A percentile compares a stretch with the other conserved stretches of the same genome.
These are phyloP conservation scores for Edaphochlamys debaryana DNA, from an alignment of 139 green algal species.

Conservation along the genomic window DNA sequence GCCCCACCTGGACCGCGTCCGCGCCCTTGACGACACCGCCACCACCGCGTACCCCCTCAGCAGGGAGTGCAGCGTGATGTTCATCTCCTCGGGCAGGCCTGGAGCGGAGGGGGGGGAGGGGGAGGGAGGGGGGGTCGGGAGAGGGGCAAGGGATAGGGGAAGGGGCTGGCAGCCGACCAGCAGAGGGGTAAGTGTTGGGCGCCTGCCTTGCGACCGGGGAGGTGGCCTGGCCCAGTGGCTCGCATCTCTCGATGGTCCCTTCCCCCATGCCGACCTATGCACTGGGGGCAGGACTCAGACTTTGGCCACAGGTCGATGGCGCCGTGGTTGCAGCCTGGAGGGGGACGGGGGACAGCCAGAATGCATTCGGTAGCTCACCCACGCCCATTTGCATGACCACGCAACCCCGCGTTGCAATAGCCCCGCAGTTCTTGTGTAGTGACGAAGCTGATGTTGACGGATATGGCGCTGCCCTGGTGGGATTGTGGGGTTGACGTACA, in stretches of 20 bases:
- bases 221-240: not conserved
- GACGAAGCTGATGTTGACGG: no score
- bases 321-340: conserved; percentile 69
- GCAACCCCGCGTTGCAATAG: no score
- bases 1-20: conserved; percentile 27
- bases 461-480: no score
- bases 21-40: conserved; percentile 45
- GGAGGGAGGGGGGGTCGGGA: not conserved
- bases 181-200: no score
- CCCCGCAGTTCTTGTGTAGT: no score
- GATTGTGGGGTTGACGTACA: no score
- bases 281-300: conserved; percentile 51
- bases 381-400: no score
- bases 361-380: no score
- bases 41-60: conserved; percentile 27
- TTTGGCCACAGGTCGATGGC: conserved; percentile 67
- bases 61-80: conserved; percentile 40
- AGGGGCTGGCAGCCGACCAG: not conserved
- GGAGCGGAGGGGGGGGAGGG: not conserved
- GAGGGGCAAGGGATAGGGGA: no score
- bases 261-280: conserved; percentile 50
- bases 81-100: conserved; percentile 59
- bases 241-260: not conserved
- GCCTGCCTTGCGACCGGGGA: not conserved
- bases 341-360: no score